Evolutionary conservation across 345 rosid genomes (phyloP).

Genomic region (Populus nigra): DNA sequence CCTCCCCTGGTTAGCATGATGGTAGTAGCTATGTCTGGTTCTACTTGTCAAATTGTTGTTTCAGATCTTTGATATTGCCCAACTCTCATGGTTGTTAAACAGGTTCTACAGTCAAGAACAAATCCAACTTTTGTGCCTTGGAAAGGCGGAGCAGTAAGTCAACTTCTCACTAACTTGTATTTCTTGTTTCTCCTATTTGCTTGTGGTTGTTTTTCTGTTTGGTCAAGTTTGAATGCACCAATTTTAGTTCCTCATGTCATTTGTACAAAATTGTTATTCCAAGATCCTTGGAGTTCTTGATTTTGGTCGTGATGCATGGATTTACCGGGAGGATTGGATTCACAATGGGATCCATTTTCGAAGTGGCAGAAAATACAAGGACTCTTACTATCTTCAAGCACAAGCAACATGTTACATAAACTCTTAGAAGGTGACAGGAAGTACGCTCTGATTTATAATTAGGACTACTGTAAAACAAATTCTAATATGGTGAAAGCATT

Average conservation of each 20-base stretch:
- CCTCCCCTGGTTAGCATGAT: too few species aligned
- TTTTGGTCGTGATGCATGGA: slow-evolving; percentile 88
- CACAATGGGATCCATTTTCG: slow-evolving; percentile 71
- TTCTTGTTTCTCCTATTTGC: not conserved
- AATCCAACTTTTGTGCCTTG: slow-evolving; percentile 64
- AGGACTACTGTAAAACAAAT: not conserved
- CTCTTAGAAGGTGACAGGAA: slow-evolving; percentile 11
- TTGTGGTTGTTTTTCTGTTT: not conserved
- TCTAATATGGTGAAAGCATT: not conserved
- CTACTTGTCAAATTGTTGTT: too few species aligned
- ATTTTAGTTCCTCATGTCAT: not conserved
- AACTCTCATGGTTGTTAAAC: slow-evolving; percentile 6
- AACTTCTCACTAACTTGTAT: not conserved
- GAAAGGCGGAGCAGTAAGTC: slow-evolving; percentile 91
- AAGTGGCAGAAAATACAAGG: slow-evolving; percentile 80
- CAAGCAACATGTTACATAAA: slow-evolving; percentile 81
- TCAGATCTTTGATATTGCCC: too few species aligned
- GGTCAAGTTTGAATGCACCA: not conserved
- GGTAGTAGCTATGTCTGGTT: too few species aligned
- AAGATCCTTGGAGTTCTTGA: slow-evolving; percentile 82
- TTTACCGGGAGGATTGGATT: slow-evolving; percentile 82
- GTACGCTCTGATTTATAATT: not conserved
- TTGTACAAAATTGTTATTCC: not conserved
- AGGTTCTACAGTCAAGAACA: slow-evolving; percentile 79
- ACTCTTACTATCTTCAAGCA: slow-evolving; percentile 79